Percentiles rank a stretch among this genome's conserved stretches.
Conservation (phyloP, 2,329 filamentous ascomycete genomes). For the Hypoxylon sp. region DNA sequence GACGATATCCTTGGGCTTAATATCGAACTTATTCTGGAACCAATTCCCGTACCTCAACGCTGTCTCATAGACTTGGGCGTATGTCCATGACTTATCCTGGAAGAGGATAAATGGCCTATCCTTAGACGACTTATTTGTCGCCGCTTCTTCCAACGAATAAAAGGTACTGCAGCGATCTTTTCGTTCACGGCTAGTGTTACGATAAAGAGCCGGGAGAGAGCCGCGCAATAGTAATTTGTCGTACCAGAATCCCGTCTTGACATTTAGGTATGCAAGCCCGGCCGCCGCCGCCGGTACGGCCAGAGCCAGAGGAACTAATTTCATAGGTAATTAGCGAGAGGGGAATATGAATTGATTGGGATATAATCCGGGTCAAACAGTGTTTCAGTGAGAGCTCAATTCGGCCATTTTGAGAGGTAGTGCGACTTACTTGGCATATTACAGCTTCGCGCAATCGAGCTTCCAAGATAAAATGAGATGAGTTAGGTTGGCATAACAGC, state of each 20-base stretch:
- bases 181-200: slow-evolving; percentile 64
- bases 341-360: background rate
- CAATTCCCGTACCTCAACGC: slow-evolving; percentile 81
- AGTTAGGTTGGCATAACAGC: slow-evolving; percentile 9
- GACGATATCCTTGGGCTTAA: slow-evolving; percentile 81
- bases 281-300: slow-evolving; percentile 75
- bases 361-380: slow-evolving; percentile 10
- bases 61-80: slow-evolving; percentile 79
- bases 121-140: slow-evolving; percentile 66
- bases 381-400: slow-evolving; percentile 1
- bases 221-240: slow-evolving; percentile 74
- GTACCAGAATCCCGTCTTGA: slow-evolving; percentile 75
- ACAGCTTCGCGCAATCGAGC: slow-evolving; percentile 7
- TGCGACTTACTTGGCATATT: slow-evolving; percentile 41
- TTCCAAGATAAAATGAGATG: background rate
- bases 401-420: background rate
- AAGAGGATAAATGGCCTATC: slow-evolving; percentile 75
- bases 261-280: slow-evolving; percentile 83
- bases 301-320: slow-evolving; percentile 66
- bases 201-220: slow-evolving; percentile 63
- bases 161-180: slow-evolving; percentile 78
- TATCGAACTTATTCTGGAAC: slow-evolving; percentile 74
- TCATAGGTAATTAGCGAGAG: slow-evolving; percentile 17
- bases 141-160: slow-evolving; percentile 79
- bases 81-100: slow-evolving; percentile 78